phyloP scores from a whole-genome alignment of 345 rosid genomes.

The Raphanus sativus region DNA sequence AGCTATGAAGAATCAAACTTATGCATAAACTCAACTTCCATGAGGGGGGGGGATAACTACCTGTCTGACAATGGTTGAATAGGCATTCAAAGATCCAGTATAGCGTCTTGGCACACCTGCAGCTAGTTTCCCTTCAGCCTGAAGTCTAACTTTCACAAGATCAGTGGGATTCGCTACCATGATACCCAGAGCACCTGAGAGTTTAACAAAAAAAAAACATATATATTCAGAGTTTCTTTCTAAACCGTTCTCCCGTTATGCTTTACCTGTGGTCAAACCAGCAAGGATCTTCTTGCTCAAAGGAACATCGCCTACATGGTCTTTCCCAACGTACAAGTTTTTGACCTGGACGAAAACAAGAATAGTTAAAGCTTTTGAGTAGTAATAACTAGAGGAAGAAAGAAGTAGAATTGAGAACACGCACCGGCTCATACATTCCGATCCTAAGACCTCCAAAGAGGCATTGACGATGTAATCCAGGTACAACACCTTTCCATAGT shows the following conservation, averaged over 20 bases:
- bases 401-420: conserved; percentile 39
- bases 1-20: conserved; percentile 4
- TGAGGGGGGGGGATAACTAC: conserved; percentile 40
- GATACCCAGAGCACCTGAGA: conserved; percentile 84
- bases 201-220: background rate
- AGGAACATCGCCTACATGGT: conserved; percentile 92
- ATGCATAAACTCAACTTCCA: conserved; percentile 14
- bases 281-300: conserved; percentile 94
- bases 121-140: conserved; percentile 95
- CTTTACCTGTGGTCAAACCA: conserved; percentile 95
- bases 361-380: background rate
- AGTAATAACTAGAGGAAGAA: background rate
- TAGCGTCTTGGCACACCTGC: conserved; percentile 96
- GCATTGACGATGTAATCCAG: conserved; percentile 96
- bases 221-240: background rate
- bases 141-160: conserved; percentile 98
- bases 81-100: conserved; percentile 89
- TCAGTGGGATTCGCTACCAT: conserved; percentile 94
- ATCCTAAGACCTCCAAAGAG: conserved; percentile 93
- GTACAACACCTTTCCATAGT: conserved; percentile 95
- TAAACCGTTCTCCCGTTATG: background rate
- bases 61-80: conserved; percentile 89
- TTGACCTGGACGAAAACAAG: conserved; percentile 61
- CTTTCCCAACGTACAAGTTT: conserved; percentile 75
- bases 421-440: conserved; percentile 96